Evolutionary conservation across 306 rosid species (phyloP), one percentile per base, ranked within the genome.

Genomic region (Trifolium pratense): DNA sequence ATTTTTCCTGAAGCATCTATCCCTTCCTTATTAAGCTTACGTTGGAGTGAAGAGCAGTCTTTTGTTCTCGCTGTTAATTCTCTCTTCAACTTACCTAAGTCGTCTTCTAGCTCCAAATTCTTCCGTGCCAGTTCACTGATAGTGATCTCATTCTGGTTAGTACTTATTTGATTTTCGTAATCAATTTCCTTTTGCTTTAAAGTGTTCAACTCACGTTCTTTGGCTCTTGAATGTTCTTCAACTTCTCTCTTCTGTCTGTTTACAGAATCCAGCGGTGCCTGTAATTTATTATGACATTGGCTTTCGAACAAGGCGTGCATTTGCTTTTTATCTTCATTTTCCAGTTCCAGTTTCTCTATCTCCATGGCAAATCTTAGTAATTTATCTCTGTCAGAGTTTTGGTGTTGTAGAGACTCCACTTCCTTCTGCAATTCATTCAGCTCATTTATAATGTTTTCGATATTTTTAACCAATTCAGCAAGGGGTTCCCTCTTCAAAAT

Each of bases 401-500:
- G 82, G 32, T 42, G 63, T 14, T 67, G 84, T 75, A 86, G 80
- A 58, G 81, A 74, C 79, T 80, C 89, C 73, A 89, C 66, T 75
- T 84, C 88, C 83, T 86, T 84, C 89, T 63, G 89, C 84, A 91
- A 80, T 5, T 29, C 71, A 49, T 78, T 82, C 78, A 86, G 56
- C 87, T 87, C 91, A 59, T 82, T 89, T 52, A 55, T 72, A 37
- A 87, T 70, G 71, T 75, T 83, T 79, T 84, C 71, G 60, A 90
- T 77, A 78, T 90, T 96, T 86, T 86, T 81, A 75, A 95, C 74
- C 62, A 95, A 76, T 59, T 84, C 80, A 58, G 71, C 82, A 78
- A 90, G 86, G 23, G 85, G 80, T 70, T 84, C 91, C 73, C 79
- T 88, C 77, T 87, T 82, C 34, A 86, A 82, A 81, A 21, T 66